Evolutionary conservation across 2,329 filamentous ascomycete genomes (phyloP), one percentile per base, ranked within the genome.

Genomic region (Fusarium succisae): DNA sequence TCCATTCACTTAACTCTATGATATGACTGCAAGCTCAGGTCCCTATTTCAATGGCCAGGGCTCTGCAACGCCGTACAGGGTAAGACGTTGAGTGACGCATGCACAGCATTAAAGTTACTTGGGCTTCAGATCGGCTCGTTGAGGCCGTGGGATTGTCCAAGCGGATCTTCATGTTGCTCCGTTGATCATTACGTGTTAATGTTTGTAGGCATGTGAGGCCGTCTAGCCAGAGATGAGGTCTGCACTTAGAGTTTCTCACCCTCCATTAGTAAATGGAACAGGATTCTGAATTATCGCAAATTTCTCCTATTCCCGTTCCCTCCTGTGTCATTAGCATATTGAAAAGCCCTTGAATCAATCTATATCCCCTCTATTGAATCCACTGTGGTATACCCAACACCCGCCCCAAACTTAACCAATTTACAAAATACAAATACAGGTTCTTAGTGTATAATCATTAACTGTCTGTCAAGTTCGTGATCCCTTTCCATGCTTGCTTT

Each of bases 401-500:
- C 24, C 24, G 51, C 51, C 20, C 35, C 20, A 18, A n/a, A 13
- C n/a, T n/a, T n/a, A n/a, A n/a, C 20, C 35, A 9, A n/a, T 14
- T 18, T 7, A 22, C 11, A 18, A 28, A 28, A 55, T n/a, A n/a
- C 14, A 26, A 41, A 54, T 39, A 28, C 14, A 28, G 4, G 6
- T 13, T 8, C 8, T 12, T 66, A 66, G 13, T 10, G 12, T 28
- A 65, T 28, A 15, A 13, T 20, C 20, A n/a, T 48, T 17, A 45
- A 24, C 24, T 59, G 26, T n/a, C 38, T 22, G 8, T 58, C 58
- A 4, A 41, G 37, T 11, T 41, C 28, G 10, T 61, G 41, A 22
- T 63, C 54, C 3, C 26, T 50, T 15, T 67, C 55, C 18, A 51
- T 57, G 4, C 7, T 62, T 17, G 64, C 69, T 26, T 75, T 75